phyloP scores from a whole-genome alignment of 2,329 filamentous ascomycete species.

The Cladosporium sp. region DNA sequence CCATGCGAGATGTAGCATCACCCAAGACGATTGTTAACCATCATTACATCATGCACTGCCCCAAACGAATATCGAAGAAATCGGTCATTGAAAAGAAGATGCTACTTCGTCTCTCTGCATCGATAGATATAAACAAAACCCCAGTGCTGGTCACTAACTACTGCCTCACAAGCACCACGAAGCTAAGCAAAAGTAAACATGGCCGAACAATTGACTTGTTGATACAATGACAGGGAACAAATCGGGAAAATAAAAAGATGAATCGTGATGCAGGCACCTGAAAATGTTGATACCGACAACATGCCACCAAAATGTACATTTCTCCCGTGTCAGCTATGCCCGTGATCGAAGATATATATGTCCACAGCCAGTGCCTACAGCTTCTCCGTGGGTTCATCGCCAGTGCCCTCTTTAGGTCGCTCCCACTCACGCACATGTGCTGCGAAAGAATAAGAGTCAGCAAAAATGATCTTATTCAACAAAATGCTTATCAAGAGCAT shows the following conservation, averaged over 20 bases:
- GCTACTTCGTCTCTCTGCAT: too few species aligned
- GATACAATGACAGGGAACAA: not conserved
- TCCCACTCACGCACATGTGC: constrained; percentile 76
- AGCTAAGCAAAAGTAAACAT: not conserved
- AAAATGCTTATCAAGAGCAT: too few species aligned
- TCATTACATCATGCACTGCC: too few species aligned
- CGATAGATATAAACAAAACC: too few species aligned
- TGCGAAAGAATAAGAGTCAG: constrained; percentile 39
- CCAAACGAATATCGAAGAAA: too few species aligned
- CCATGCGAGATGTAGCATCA: too few species aligned
- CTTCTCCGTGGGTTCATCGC: constrained; percentile 4
- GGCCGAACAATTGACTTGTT: not conserved
- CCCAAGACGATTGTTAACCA: too few species aligned
- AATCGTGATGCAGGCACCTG: not conserved
- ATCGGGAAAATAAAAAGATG: not conserved
- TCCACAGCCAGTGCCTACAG: not conserved
- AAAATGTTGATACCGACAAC: not conserved
- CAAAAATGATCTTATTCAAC: too few species aligned
- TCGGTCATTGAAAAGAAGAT: too few species aligned
- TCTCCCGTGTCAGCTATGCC: not conserved
- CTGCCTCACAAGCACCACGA: too few species aligned
- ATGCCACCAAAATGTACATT: not conserved
- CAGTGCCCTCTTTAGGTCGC: constrained; percentile 54
- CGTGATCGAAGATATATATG: not conserved
- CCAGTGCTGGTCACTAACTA: too few species aligned